phyloP scores from a whole-genome alignment of 1,139 yeast species.

The Zygosaccharomyces sapae region DNA sequence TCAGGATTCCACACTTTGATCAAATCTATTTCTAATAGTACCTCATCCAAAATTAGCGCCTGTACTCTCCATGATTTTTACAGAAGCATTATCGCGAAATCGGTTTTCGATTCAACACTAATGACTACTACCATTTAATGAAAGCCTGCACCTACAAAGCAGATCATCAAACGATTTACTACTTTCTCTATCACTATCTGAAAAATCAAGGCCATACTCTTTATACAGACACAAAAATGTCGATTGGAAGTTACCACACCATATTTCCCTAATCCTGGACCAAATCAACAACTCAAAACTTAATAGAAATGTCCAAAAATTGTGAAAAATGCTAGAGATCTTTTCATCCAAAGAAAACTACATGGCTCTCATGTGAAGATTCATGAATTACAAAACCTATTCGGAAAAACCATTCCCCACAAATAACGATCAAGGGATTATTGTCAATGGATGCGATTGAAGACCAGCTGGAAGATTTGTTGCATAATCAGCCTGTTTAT shows the following conservation, averaged over 20 bases:
- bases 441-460: constrained; percentile 2
- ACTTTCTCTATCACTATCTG: constrained; percentile 18
- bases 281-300: constrained; percentile 3
- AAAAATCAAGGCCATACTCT: constrained; percentile 12
- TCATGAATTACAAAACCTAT: too few species aligned
- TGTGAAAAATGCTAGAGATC: constrained; percentile 4
- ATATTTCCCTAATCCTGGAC: constrained; percentile 7
- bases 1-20: constrained; percentile 17
- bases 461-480: background rate
- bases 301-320: constrained; percentile 7
- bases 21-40: constrained; percentile 12
- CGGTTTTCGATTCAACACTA: constrained; percentile 13
- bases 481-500: constrained; percentile 3
- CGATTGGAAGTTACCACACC: constrained; percentile 12
- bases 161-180: constrained; percentile 14
- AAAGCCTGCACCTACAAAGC: constrained; percentile 13
- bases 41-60: constrained; percentile 16
- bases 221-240: background rate
- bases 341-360: constrained; percentile 5
- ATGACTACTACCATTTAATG: constrained; percentile 20
- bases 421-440: constrained; percentile 4
- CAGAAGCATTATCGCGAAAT: constrained; percentile 1
- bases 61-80: constrained; percentile 11
- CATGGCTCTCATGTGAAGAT: background rate
- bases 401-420: constrained; percentile 10